Evolutionary conservation across 305 asterid species (phyloP).

Genomic region (Rubia tinctorum): DNA sequence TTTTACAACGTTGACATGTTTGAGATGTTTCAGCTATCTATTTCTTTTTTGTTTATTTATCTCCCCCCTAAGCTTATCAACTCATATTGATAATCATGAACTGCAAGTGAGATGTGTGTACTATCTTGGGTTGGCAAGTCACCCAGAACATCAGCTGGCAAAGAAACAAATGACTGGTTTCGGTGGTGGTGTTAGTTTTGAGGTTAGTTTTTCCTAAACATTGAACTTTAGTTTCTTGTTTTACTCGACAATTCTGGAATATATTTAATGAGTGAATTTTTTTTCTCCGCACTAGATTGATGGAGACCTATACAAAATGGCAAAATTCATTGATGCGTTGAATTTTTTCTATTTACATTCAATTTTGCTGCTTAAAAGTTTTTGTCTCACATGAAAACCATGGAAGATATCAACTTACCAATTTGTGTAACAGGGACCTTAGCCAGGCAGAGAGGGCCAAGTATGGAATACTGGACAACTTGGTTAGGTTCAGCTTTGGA

Average conservation of each 20-base stretch:
- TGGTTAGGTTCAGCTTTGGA: constrained; percentile 98
- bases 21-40: neutral
- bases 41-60: neutral
- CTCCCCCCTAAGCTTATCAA: neutral
- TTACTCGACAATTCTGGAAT: neutral
- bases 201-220: constrained; percentile 51
- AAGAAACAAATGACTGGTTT: constrained; percentile 94
- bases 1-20: too few relatives aligned
- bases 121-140: constrained; percentile 94
- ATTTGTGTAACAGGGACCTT: constrained; percentile 23
- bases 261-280: constrained; percentile 17
- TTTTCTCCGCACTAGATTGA: constrained; percentile 51
- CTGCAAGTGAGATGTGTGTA: constrained; percentile 85
- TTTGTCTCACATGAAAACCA: neutral
- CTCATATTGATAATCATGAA: constrained; percentile 5
- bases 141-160: constrained; percentile 89
- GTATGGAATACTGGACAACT: constrained; percentile 63
- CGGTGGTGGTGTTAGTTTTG: constrained; percentile 98
- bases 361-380: neutral
- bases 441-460: constrained; percentile 24
- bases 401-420: neutral
- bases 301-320: constrained; percentile 77
- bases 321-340: constrained; percentile 78
- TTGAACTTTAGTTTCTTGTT: neutral
- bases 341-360: constrained; percentile 11